These are phyloP conservation scores for Curvularia eragrostidis DNA, from an alignment of 2,329 filamentous ascomycete genomes.

Conservation along the genomic window DNA sequence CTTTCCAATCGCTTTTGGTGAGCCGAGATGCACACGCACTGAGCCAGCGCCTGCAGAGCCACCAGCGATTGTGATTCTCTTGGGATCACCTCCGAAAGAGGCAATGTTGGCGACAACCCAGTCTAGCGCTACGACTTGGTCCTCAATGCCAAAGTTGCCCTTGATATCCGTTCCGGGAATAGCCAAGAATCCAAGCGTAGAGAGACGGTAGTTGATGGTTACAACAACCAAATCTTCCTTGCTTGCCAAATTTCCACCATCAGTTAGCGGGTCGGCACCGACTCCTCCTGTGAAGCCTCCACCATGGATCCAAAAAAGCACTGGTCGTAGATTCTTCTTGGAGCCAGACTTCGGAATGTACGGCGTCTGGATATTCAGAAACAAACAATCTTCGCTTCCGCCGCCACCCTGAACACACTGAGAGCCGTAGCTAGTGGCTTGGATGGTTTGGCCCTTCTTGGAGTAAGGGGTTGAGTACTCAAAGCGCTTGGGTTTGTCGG, in stretches of 20 bases:
- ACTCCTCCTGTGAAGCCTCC: constrained; percentile 63
- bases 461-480: constrained; percentile 58
- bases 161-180: constrained; percentile 62
- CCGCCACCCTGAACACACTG: constrained; percentile 53
- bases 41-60: constrained; percentile 63
- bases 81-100: constrained; percentile 57
- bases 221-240: constrained; percentile 67
- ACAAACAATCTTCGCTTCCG: constrained; percentile 57
- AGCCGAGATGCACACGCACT: constrained; percentile 61
- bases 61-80: constrained; percentile 56
- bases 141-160: constrained; percentile 61
- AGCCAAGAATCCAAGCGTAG: constrained; percentile 65
- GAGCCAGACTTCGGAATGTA: constrained; percentile 48
- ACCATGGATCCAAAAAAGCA: constrained; percentile 62
- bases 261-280: constrained; percentile 46
- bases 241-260: constrained; percentile 64
- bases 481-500: constrained; percentile 53
- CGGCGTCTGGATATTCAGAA: constrained; percentile 58
- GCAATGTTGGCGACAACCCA: constrained; percentile 58
- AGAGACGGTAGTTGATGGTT: constrained; percentile 66
- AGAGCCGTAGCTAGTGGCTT: constrained; percentile 55
- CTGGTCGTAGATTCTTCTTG: constrained; percentile 53
- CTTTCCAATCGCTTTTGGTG: constrained; percentile 56
- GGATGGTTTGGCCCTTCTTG: constrained; percentile 54
- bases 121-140: constrained; percentile 59